A percentile compares a stretch with the other conserved stretches of the same genome.
Evolutionary conservation across 805 yeast genomes (phyloP).

Genomic region (Cyberlindnera euphorbiiphila): DNA sequence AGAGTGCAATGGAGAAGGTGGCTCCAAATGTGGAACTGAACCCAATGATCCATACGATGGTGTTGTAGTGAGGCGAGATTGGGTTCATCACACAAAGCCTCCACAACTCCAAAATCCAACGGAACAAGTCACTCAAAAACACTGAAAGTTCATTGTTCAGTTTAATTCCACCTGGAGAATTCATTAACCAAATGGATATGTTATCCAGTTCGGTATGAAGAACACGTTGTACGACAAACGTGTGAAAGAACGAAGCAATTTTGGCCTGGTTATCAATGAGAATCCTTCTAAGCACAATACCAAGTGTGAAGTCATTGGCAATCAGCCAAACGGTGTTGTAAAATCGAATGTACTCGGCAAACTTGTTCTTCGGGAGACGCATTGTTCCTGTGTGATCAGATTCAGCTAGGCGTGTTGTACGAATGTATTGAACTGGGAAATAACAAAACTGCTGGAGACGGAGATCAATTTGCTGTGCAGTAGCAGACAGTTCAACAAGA

Average conservation of each 20-base stretch:
- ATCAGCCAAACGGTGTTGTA: constrained; percentile 89
- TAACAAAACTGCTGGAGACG: constrained; percentile 71
- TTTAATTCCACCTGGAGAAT: constrained; percentile 92
- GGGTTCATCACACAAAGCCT: constrained; percentile 27
- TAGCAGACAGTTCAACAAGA: constrained; percentile 46
- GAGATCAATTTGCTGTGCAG: constrained; percentile 75
- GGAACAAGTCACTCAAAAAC: constrained; percentile 80
- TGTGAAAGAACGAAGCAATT: constrained; percentile 28
- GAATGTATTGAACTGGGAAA: constrained; percentile 74
- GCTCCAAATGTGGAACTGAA: constrained; percentile 50
- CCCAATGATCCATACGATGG: constrained; percentile 35
- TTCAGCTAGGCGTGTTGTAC: constrained; percentile 35
- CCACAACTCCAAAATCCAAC: constrained; percentile 84
- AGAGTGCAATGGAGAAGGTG: constrained; percentile 62
- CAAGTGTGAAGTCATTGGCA: constrained; percentile 75
- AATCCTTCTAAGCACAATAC: constrained; percentile 52
- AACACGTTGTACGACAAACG: constrained; percentile 33
- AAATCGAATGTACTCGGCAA: constrained; percentile 67
- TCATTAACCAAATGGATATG: constrained; percentile 69
- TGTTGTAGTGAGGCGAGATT: constrained; percentile 28
- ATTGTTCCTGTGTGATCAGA: constrained; percentile 24
- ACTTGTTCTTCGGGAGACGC: constrained; percentile 39
- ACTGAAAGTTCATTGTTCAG: constrained; percentile 80
- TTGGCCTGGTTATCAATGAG: constrained; percentile 36
- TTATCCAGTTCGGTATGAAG: constrained; percentile 43